Base-by-base conservation (phyloP, 257 asterid genomes). In the Ophiorrhiza pumila region DNA sequence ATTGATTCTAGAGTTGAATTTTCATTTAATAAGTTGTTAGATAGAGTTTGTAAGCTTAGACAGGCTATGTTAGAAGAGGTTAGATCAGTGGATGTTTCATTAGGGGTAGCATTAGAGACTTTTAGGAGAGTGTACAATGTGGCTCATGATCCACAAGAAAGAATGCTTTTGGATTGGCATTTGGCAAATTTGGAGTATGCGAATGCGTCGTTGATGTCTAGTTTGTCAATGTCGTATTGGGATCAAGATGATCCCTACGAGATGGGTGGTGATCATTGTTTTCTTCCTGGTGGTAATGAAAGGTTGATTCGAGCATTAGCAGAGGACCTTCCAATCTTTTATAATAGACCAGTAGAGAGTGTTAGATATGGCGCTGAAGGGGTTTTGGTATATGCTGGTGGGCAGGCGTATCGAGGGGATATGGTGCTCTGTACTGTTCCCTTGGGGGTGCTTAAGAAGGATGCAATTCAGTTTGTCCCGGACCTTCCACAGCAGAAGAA, bases 211-310 rank as follows among this genome's bases (percentile, higher is more conserved):
- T 65, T 94, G 82, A 91, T 94, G 93, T 91, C 98, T 3, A 90
- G 91, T 80, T 71, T 94, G 68, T 94, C 99, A 7, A 91, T 94
- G 96, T 92, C 95, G 3, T 94, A 83, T 77, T 94, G 99, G 99
- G 99, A 94, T 88, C 99, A 94, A 68, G 99, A 94, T 32, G 99
- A 94, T 73, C 99, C 99, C 0, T 94, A 85, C 68, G 99, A 94
- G 81, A 94, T 94, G 99, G 99, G 99, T 18, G 98, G 99, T 2
- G 99, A 94, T 80, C 99, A 94, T 79, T 94, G 99, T 72, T 94
- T 94, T 72, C 89, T 94, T 72, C 99, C 99, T 0, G 99, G 99
- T 50, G 99, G 99, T 43, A 94, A 94, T 79, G 99, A 89, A 85
- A 91, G 96, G 83, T 87, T 94, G 25, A 77, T 92, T 58, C 75